Conservation (phyloP, 2,329 filamentous ascomycete species). For the Elsinoe necatrix region DNA sequence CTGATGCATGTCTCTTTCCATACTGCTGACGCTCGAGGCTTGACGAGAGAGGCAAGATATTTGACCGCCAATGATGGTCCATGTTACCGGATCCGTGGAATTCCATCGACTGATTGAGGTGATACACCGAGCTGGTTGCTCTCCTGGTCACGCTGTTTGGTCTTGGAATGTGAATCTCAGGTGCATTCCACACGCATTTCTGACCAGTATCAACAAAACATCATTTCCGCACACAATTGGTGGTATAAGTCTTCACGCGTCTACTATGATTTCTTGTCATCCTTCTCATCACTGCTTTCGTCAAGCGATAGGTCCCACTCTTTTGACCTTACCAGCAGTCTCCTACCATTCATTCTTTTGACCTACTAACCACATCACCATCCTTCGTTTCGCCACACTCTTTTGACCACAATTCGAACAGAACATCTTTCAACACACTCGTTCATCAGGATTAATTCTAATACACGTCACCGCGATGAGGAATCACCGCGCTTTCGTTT, state of each 20-base stretch:
- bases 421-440: background rate
- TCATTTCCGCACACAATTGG: slow-evolving; percentile 13
- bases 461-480: slow-evolving; percentile 3
- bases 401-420: background rate
- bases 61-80: background rate
- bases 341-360: slow-evolving; percentile 5
- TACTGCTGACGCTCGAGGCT: background rate
- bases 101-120: background rate
- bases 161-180: slow-evolving; percentile 4
- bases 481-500: slow-evolving; percentile 6
- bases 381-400: slow-evolving; percentile 5
- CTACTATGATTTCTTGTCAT: background rate
- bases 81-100: background rate
- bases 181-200: slow-evolving; percentile 7
- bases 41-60: background rate
- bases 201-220: slow-evolving; percentile 11
- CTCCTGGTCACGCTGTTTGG: background rate
- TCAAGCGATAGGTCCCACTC: slow-evolving; percentile 11
- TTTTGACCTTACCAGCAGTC: slow-evolving; percentile 6
- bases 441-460: background rate
- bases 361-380: background rate
- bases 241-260: slow-evolving; percentile 11
- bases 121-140: background rate
- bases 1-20: background rate
- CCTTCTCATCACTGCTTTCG: slow-evolving; percentile 5